These are phyloP conservation scores for Cutaneotrichosporon spelunceum DNA, from an alignment of 1,284 basidiomycete species.

Conservation along the genomic window DNA sequence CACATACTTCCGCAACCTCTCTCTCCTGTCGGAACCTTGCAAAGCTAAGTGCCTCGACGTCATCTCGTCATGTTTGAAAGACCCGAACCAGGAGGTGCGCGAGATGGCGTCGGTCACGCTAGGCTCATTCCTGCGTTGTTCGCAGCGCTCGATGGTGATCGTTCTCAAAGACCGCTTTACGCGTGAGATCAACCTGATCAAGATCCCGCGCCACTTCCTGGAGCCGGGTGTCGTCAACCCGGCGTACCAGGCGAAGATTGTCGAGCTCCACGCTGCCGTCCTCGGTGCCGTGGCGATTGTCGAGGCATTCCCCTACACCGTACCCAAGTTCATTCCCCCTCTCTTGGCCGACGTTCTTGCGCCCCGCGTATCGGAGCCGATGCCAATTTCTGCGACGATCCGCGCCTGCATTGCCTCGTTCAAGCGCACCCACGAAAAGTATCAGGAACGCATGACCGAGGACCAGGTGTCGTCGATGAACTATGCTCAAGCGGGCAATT, in stretches of 20 bases:
- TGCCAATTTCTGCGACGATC: slow-evolving; percentile 87
- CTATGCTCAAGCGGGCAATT: slow-evolving; percentile 83
- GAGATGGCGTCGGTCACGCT: slow-evolving; percentile 89
- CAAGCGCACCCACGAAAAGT: slow-evolving; percentile 55
- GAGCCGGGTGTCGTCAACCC: slow-evolving; percentile 55
- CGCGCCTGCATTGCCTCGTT: slow-evolving; percentile 71
- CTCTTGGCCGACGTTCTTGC: slow-evolving; percentile 47
- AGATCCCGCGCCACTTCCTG: slow-evolving; percentile 68
- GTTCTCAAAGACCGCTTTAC: slow-evolving; percentile 85
- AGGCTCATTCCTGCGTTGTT: slow-evolving; percentile 86
- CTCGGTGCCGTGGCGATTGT: slow-evolving; percentile 65
- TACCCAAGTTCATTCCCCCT: slow-evolving; percentile 59
- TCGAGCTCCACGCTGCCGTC: slow-evolving; percentile 80
- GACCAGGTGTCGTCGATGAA: slow-evolving; percentile 83
- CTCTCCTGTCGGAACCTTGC: slow-evolving; percentile 65
- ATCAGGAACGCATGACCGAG: slow-evolving; percentile 83
- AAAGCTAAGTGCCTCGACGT: slow-evolving; percentile 70
- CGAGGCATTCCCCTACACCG: slow-evolving; percentile 61
- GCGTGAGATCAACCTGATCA: slow-evolving; percentile 60
- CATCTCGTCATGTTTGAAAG: slow-evolving; percentile 62
- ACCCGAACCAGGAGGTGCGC: slow-evolving; percentile 90
- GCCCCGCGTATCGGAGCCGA: slow-evolving; percentile 78
- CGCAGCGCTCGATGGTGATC: slow-evolving; percentile 81
- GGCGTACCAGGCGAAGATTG: slow-evolving; percentile 68
- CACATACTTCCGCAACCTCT: slow-evolving; percentile 61